Conservation (phyloP, 106 monocot species). For the Platanthera guangdongensis region DNA sequence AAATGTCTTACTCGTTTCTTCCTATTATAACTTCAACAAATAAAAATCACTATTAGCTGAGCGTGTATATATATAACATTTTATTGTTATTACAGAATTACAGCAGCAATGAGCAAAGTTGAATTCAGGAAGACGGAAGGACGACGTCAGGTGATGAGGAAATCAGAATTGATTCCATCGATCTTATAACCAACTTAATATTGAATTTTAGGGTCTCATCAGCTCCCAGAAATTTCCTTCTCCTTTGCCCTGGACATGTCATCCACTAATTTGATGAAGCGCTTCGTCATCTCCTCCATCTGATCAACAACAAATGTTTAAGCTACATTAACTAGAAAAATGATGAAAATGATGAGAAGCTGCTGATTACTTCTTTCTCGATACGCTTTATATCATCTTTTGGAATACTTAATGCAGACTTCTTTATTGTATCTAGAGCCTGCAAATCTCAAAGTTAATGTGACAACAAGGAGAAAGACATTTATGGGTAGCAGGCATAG, state of each 20-base stretch:
- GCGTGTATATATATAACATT: too few species aligned
- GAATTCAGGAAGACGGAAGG: too few species aligned
- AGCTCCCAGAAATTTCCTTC: constrained; percentile 70
- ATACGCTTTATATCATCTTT: constrained; percentile 85
- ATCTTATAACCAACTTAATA: not conserved
- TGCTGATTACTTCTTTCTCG: constrained; percentile 44
- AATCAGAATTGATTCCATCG: too few species aligned
- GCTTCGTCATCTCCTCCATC: constrained; percentile 85
- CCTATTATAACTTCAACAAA: too few species aligned
- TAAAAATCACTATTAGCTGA: too few species aligned
- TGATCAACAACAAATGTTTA: constrained; percentile 7
- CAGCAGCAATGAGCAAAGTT: too few species aligned
- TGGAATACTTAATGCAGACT: constrained; percentile 59
- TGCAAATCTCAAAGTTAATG: constrained; percentile 14
- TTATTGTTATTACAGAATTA: too few species aligned
- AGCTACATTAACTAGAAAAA: not conserved
- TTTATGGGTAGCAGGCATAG: too few species aligned
- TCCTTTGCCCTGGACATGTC: constrained; percentile 94
- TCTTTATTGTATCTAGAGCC: constrained; percentile 91
- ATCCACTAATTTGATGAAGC: constrained; percentile 72
- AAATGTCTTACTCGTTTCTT: too few species aligned
- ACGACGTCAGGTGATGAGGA: too few species aligned
- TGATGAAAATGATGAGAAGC: not conserved
- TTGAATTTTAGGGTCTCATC: constrained; percentile 3
- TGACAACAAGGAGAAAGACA: too few species aligned